phyloP scores from a whole-genome alignment of 139 green algal genomes.

The Micractinium conductrix region DNA sequence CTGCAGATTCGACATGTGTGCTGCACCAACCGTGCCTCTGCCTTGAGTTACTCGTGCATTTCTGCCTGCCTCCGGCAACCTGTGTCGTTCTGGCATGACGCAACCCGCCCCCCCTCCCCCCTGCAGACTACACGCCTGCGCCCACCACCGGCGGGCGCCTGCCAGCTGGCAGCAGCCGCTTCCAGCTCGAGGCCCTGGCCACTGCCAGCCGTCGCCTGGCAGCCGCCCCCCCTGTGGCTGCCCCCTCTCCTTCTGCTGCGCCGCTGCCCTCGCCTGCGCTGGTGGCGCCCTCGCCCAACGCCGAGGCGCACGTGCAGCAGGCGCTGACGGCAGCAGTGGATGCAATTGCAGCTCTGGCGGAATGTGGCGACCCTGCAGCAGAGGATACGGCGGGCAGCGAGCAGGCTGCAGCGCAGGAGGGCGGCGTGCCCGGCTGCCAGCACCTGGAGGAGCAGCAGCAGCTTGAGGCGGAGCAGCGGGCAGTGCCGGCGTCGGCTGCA shows the following conservation, averaged over 20 bases:
- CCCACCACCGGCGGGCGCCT: slow-evolving; percentile 2
- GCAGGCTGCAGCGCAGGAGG: neutral
- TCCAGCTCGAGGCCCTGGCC: slow-evolving; percentile 4
- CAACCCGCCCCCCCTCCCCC: neutral
- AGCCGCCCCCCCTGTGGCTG: neutral
- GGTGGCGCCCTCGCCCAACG: too few relatives aligned
- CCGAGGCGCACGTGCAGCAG: neutral
- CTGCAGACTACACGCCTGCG: neutral
- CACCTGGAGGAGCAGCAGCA: too few relatives aligned
- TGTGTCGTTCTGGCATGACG: neutral
- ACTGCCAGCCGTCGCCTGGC: neutral
- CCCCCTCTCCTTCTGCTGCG: too few relatives aligned
- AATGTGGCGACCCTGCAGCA: neutral
- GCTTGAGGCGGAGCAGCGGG: neutral
- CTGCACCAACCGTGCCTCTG: too few relatives aligned
- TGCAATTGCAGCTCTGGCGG: neutral
- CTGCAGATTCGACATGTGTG: too few relatives aligned
- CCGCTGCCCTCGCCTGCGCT: too few relatives aligned
- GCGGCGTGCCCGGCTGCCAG: too few relatives aligned
- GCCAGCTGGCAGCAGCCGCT: slow-evolving; percentile 4
- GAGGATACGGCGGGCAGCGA: neutral
- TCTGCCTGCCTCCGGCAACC: neutral
- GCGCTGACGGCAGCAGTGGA: neutral
- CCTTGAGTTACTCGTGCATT: neutral
- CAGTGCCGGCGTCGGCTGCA: neutral